Conservation (phyloP, 2,329 filamentous ascomycete species). For the Neoarthrinium moseri region DNA sequence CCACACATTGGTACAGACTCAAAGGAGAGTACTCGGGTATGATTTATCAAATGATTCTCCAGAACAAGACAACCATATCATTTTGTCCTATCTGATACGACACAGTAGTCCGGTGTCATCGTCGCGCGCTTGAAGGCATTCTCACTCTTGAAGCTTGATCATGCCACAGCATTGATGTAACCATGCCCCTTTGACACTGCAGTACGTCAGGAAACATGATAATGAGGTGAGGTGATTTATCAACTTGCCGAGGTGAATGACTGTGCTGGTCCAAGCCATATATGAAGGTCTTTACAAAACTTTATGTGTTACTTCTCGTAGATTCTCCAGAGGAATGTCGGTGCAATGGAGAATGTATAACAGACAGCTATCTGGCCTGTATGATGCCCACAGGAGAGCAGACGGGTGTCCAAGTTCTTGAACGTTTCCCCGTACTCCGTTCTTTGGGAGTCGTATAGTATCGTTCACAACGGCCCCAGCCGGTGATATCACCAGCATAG, state of each 20-base stretch:
- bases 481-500: conserved; percentile 45
- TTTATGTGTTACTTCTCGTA: too few species aligned
- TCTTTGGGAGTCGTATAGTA: conserved; percentile 44
- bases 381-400: conserved; percentile 25
- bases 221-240: too few species aligned
- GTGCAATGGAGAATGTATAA: too few species aligned
- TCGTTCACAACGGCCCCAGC: conserved; percentile 49
- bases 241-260: too few species aligned
- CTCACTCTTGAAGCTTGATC: conserved; percentile 33
- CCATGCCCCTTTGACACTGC: too few species aligned
- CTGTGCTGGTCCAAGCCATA: too few species aligned
- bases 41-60: conserved; percentile 9
- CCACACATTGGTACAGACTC: background rate
- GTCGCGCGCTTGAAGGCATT: conserved; percentile 36
- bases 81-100: conserved; percentile 41
- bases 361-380: too few species aligned
- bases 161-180: too few species aligned
- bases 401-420: conserved; percentile 46
- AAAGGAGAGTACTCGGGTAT: background rate
- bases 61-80: conserved; percentile 30
- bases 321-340: too few species aligned
- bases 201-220: too few species aligned
- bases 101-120: conserved; percentile 32
- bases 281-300: too few species aligned
- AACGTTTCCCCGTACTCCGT: conserved; percentile 41